Evolutionary conservation across 2,329 filamentous ascomycete species (phyloP), one percentile per base, ranked within the genome.

Genomic region (Decorospora gaudefroyi): DNA sequence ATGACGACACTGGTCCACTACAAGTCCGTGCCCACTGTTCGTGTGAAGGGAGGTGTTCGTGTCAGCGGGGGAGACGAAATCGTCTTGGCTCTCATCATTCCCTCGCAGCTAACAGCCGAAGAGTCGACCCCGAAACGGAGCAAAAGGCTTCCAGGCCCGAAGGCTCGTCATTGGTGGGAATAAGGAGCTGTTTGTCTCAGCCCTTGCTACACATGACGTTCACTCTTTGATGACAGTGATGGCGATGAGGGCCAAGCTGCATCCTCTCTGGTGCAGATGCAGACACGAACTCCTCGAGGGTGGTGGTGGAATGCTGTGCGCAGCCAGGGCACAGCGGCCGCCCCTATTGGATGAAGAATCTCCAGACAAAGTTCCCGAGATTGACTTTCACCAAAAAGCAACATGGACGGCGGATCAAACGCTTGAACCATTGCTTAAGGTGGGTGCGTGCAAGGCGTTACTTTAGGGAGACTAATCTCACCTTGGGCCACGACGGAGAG

Each of bases 321-420:
- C 55, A 55, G 55, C 55, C n/a, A n/a, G 59, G 60, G 53, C 61
- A 62, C 55, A 36, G 51, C 57, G 52, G 23, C 34, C 15, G 43
- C 26, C 31, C 43, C 37, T 37, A 53, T 55, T 50, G 47, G 48
- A 36, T 35, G 19, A 22, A 16, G 33, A 28, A 19, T 18, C 17
- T 39, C 33, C 29, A 35, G 42, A 59, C 54, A 53, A 49, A 54
- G 46, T 23, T 50, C 44, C 58, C 59, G 57, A 57, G 42, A 61
- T 57, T 53, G 58, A 40, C 29, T 44, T 30, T 35, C 44, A 48
- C 30, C 50, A 59, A 59, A n/a, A 62, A 61, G 55, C 50, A 62
- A 63, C 49, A 51, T 61, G 52, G 55, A 62, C 60, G 67, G 65
- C 64, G 67, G n/a, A 70, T 70, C 66, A 69, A 69, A 70, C 67